Conservation (phyloP, 1,284 basidiomycete species). For the Melampsora larici-populina region DNA sequence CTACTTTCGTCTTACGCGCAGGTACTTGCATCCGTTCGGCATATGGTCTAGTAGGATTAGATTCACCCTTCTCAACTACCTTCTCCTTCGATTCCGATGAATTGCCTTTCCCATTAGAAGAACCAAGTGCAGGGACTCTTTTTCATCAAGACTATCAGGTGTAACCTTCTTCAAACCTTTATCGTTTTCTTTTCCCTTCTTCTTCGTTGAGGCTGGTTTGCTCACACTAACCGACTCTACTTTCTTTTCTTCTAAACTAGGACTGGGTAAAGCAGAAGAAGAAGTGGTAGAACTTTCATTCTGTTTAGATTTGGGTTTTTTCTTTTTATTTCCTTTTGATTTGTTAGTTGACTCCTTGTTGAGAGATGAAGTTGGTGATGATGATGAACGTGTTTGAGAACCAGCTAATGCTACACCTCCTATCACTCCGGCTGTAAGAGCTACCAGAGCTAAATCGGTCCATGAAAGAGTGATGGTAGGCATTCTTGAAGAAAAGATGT, state of each 20-base stretch:
- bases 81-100: neutral
- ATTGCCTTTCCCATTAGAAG: neutral
- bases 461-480: conserved; percentile 42
- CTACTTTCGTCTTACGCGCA: conserved; percentile 33
- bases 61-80: neutral
- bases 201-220: neutral
- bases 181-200: neutral
- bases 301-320: conserved; percentile 11
- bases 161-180: too few relatives aligned
- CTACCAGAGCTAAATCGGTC: conserved; percentile 33
- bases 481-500: neutral
- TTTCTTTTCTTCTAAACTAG: neutral
- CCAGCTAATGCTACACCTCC: conserved; percentile 23
- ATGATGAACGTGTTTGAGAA: neutral
- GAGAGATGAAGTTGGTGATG: neutral
- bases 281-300: neutral
- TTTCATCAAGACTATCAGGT: neutral
- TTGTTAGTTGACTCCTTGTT: neutral
- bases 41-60: conserved; percentile 32
- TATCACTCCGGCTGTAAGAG: conserved; percentile 27
- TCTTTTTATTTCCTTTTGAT: conserved; percentile 27
- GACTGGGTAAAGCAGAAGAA: neutral
- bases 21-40: conserved; percentile 32
- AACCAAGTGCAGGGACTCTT: conserved; percentile 16
- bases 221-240: neutral